A percentile compares a stretch with the other conserved stretches of the same genome.
phyloP scores from a whole-genome alignment of 108 stramenopile genomes.

The Nitzschia sp. region DNA sequence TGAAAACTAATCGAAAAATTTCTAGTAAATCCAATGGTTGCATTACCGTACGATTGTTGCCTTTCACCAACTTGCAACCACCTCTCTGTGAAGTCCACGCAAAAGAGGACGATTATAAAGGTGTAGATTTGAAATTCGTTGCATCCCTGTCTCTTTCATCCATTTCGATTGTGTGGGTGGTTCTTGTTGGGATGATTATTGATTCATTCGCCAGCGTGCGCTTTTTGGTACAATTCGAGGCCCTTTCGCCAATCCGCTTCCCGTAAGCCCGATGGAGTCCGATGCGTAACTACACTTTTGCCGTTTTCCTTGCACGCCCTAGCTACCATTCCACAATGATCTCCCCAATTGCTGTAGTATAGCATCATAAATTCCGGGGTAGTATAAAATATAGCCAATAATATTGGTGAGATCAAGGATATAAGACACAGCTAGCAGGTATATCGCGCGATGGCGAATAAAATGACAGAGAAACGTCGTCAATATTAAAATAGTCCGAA shows the following conservation, averaged over 20 bases:
- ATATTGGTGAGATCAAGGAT: not conserved
- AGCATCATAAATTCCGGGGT: no score
- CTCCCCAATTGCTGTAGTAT: constrained; percentile 68
- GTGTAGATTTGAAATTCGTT: no score
- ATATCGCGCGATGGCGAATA: no score
- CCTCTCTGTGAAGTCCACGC: no score
- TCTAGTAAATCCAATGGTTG: no score
- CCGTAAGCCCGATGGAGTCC: constrained; percentile 68
- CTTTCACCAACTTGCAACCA: no score
- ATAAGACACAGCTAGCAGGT: no score
- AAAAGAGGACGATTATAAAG: no score
- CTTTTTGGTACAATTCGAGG: constrained; percentile 48
- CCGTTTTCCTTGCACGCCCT: constrained; percentile 66
- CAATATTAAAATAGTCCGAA: not conserved
- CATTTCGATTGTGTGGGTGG: not conserved
- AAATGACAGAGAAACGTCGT: no score
- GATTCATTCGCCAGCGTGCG: constrained; percentile 8
- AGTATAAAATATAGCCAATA: constrained; percentile 3
- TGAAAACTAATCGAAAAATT: no score
- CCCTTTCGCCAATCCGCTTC: constrained; percentile 66
- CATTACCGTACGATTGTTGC: no score
- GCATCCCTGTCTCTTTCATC: no score
- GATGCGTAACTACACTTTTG: constrained; percentile 53
- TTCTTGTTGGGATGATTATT: not conserved
- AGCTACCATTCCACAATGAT: constrained; percentile 86